Percentiles rank a stretch among this genome's conserved stretches.
These are phyloP conservation scores for Populus alba DNA, from an alignment of 345 rosid species.

Conservation along the genomic window DNA sequence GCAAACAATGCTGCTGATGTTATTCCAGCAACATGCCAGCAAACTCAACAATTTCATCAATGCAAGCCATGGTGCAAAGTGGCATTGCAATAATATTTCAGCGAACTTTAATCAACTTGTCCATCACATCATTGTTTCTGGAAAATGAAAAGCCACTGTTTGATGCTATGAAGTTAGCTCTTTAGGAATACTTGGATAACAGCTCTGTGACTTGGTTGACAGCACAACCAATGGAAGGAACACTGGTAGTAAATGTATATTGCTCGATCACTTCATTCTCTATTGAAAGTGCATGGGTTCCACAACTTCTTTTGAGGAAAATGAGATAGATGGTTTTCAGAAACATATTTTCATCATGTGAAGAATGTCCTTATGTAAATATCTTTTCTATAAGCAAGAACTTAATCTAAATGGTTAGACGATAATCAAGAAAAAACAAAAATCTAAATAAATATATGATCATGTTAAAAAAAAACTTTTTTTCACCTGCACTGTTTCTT, in stretches of 20 bases:
- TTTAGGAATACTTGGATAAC: background rate
- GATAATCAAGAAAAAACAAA: background rate
- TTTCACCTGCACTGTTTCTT: background rate
- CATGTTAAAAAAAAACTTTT: background rate
- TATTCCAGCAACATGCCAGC: background rate
- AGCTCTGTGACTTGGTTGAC: background rate
- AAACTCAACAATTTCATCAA: background rate
- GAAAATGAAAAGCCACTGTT: background rate
- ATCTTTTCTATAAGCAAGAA: background rate
- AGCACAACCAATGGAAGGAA: background rate
- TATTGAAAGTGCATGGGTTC: background rate
- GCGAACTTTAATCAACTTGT: background rate
- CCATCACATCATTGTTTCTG: background rate
- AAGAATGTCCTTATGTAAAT: background rate
- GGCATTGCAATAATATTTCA: background rate
- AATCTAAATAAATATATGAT: background rate
- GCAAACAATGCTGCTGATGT: background rate
- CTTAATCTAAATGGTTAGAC: background rate
- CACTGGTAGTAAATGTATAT: background rate
- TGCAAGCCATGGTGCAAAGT: background rate
- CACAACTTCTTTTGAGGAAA: background rate
- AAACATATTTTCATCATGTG: background rate
- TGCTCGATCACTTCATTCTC: background rate
- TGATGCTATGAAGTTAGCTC: background rate
- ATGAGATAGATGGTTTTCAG: background rate